Base-by-base conservation (phyloP, 73 alveolate species). In the Uronychia setigera region DNA sequence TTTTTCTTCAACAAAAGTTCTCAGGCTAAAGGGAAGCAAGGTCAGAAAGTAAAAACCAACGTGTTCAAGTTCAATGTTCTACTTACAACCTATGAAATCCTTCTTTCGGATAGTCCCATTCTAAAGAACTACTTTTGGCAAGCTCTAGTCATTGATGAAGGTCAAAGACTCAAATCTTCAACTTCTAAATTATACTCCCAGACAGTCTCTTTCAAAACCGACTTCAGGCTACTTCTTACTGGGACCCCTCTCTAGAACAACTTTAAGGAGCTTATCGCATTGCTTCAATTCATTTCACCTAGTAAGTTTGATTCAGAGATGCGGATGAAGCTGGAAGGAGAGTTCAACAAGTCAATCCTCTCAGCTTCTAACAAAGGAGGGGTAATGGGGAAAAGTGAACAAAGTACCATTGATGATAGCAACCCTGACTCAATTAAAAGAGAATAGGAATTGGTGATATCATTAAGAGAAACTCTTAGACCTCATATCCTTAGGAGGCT, bases 201-300 rank as follows among this genome's bases (percentile, higher is more conserved):
- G 0, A 96, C 97, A 0, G 86, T 93, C 74, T 74, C 91, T 76
- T 87, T 97, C 60, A 74, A 89, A 35, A 92, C 98, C 0, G 90
- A 89, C 33, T 97, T 91, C 80, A 88, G 97, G 74, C 87, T 97
- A n/a, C 93, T 96, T 59, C 87, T 97, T 46, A 93, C 99, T 0
- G 99, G 99, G 1, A 97, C 99, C 1, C 99, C 99, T 9, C 89
- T 97, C 32, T 94, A 97, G 88, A 97, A 97, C 87, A 96, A 96
- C 88, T 77, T 96, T 32, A 92, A 94, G 67, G 99, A 97, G 88
- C 92, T 97, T 32, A 87, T 96, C 84, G 82, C 94, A 33, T 81
- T 97, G 80, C 92, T 97, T 0, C 88, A 89, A 81, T 93, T 93
- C 81, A 94, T 89, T 29, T 77, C 90, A 67, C 88, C 92, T 33